A percentile compares a stretch with the other conserved stretches of the same genome.
phyloP scores from a whole-genome alignment of 2,329 filamentous ascomycete species.

The Fusarium concolor region DNA sequence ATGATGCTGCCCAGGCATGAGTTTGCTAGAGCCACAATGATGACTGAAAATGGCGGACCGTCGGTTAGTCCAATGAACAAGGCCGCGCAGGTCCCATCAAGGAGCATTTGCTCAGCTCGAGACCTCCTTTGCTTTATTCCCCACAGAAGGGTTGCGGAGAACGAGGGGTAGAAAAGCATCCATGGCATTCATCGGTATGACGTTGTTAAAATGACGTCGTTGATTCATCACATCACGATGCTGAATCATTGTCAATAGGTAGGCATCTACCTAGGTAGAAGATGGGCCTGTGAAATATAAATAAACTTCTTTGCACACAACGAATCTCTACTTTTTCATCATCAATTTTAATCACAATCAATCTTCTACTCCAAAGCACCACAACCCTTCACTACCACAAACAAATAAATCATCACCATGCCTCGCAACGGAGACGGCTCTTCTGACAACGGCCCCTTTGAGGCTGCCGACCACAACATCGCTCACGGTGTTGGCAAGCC shows the following conservation, averaged over 20 bases:
- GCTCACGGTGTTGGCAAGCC: constrained; percentile 57
- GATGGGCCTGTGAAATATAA: constrained; percentile 21
- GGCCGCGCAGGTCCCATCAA: constrained; percentile 28
- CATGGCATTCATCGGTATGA: constrained; percentile 30
- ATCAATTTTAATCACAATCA: not conserved
- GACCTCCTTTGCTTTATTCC: constrained; percentile 11
- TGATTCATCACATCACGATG: constrained; percentile 38
- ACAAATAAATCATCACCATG: constrained; percentile 52
- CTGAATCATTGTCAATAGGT: constrained; percentile 7
- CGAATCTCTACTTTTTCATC: not conserved
- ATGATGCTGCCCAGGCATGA: constrained; percentile 26
- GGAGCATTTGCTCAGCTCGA: constrained; percentile 27
- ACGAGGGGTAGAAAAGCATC: not conserved
- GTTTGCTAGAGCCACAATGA: not conserved
- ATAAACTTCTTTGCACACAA: constrained; percentile 12
- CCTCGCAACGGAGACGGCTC: constrained; percentile 63
- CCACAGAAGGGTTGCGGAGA: constrained; percentile 20
- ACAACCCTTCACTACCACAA: constrained; percentile 4
- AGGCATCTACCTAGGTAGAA: not conserved
- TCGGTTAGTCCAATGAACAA: constrained; percentile 2
- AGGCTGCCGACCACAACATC: constrained; percentile 56
- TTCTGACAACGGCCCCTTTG: constrained; percentile 59
- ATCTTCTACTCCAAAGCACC: constrained; percentile 3
- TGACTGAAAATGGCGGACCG: constrained; percentile 1
- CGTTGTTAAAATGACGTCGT: constrained; percentile 40